These are phyloP conservation scores for Candida vaughaniae DNA, from an alignment of 805 yeast genomes.

Conservation along the genomic window DNA sequence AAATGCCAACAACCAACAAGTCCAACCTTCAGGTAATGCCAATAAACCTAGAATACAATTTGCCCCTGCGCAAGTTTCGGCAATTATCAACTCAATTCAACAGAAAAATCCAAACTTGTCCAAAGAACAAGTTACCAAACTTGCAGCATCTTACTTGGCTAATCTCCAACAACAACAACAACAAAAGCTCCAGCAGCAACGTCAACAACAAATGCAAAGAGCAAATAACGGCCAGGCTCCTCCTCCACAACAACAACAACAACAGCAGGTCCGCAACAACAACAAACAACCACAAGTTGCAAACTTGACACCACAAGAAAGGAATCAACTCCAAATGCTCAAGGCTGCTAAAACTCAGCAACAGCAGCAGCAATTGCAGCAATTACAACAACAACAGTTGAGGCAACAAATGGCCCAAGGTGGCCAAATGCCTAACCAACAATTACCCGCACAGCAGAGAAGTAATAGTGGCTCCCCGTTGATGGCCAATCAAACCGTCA, in stretches of 20 bases:
- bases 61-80: conserved; percentile 64
- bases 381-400: conserved; percentile 19
- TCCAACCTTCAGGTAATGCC: conserved; percentile 16
- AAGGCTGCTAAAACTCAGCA: conserved; percentile 35
- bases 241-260: conserved; percentile 8
- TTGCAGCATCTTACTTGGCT: conserved; percentile 65
- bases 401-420: conserved; percentile 3
- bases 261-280: conserved; percentile 2
- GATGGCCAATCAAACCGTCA: conserved; percentile 14
- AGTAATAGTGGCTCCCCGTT: conserved; percentile 13
- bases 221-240: neutral
- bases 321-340: conserved; percentile 40
- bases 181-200: conserved; percentile 27
- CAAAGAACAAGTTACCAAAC: conserved; percentile 62
- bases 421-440: conserved; percentile 1
- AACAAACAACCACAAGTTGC: conserved; percentile 26
- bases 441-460: conserved; percentile 14
- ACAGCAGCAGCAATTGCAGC: conserved; percentile 25
- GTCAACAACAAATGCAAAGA: conserved; percentile 16
- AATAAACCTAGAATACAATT: conserved; percentile 40
- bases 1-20: conserved; percentile 11
- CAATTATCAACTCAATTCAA: conserved; percentile 62
- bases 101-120: conserved; percentile 61
- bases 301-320: conserved; percentile 43
- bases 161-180: conserved; percentile 55